Evolutionary conservation across 768 basidiomycete species (phyloP).

Genomic region (Nevesoporus exiguus): DNA sequence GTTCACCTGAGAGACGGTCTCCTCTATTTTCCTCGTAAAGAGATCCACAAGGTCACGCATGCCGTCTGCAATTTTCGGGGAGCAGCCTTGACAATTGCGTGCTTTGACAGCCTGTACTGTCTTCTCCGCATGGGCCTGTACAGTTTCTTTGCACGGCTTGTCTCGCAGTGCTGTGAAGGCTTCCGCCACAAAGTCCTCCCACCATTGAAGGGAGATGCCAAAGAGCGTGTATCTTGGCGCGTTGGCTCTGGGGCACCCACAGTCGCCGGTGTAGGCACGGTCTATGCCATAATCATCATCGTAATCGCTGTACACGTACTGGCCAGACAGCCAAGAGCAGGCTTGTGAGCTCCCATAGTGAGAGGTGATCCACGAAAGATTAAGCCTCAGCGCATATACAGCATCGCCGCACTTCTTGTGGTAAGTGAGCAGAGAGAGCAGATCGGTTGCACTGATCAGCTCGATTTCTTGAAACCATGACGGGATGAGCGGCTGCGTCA

Average conservation of each 20-base stretch:
- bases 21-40: slow-evolving; percentile 12
- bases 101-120: background rate
- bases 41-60: slow-evolving; percentile 16
- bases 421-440: background rate
- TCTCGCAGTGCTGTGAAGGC: slow-evolving; percentile 11
- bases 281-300: background rate
- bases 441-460: background rate
- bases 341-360: background rate
- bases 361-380: background rate
- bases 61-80: background rate
- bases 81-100: background rate
- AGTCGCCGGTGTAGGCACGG: background rate
- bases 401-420: background rate
- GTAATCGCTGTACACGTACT: background rate
- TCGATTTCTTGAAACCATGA: background rate
- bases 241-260: background rate
- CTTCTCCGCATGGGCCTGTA: background rate
- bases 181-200: slow-evolving; percentile 16
- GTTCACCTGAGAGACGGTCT: slow-evolving; percentile 7
- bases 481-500: background rate
- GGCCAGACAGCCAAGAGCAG: background rate
- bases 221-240: background rate
- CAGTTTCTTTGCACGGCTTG: slow-evolving; percentile 16
- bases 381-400: background rate
- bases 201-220: slow-evolving; percentile 5